A percentile compares a stretch with the other conserved stretches of the same genome.
phyloP scores from a whole-genome alignment of 2,329 filamentous ascomycete species.

The Aspergillus neoniger region DNA sequence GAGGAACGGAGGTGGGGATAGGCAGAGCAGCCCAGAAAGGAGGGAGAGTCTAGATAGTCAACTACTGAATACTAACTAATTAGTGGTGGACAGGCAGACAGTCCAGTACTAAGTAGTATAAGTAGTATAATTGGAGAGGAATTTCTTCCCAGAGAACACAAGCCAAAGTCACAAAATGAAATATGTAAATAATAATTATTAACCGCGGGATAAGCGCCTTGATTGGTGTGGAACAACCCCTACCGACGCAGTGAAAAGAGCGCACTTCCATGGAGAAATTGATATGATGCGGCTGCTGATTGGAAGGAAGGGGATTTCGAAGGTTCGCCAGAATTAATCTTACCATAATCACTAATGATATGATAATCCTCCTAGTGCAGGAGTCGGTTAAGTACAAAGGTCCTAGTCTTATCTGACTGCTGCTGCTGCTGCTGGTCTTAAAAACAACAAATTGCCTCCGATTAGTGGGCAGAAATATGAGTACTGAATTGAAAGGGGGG shows the following conservation, averaged over 20 bases:
- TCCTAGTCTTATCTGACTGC: background rate
- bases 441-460: background rate
- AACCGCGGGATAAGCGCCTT: background rate
- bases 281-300: background rate
- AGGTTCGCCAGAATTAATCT: background rate
- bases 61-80: background rate
- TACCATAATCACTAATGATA: background rate
- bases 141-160: too few species aligned
- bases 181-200: background rate
- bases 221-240: background rate
- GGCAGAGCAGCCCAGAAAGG: constrained; percentile 9
- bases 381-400: background rate
- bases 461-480: background rate
- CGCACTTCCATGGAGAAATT: background rate
- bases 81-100: background rate
- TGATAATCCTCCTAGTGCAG: background rate
- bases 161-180: background rate
- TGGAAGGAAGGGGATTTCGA: background rate
- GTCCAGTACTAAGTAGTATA: too few species aligned
- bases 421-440: background rate
- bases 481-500: constrained; percentile 2
- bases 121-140: too few species aligned
- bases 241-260: background rate
- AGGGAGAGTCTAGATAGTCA: background rate
- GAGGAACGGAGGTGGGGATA: constrained; percentile 16